These are phyloP conservation scores for Lichtheimia ramosa DNA, from an alignment of 371 early-diverging fungal genomes.

Conservation along the genomic window DNA sequence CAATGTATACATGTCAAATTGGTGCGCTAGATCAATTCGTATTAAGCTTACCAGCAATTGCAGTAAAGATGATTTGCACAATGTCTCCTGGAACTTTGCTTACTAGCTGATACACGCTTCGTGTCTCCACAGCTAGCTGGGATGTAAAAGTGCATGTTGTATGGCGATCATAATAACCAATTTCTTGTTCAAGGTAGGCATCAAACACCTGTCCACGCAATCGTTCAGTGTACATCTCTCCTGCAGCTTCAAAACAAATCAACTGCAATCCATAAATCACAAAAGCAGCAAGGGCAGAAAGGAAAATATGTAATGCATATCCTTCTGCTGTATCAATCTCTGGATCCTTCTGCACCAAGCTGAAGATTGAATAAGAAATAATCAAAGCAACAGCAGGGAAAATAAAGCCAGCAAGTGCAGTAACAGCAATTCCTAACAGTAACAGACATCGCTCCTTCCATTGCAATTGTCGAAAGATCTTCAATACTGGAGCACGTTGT, in stretches of 20 bases:
- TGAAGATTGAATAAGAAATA: conserved; percentile 23
- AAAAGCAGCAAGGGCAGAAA: conserved; percentile 48
- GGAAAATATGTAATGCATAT: conserved; percentile 67
- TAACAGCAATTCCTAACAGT: conserved; percentile 38
- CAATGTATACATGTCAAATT: background rate
- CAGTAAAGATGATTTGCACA: conserved; percentile 44
- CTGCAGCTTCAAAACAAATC: conserved; percentile 33
- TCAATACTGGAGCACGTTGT: conserved; percentile 47
- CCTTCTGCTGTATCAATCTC: conserved; percentile 44
- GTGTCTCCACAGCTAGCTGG: conserved; percentile 77
- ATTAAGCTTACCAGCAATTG: conserved; percentile 16
- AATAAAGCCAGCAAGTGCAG: conserved; percentile 49
- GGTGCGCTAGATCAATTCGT: background rate
- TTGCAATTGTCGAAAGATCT: background rate
- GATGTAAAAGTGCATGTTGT: conserved; percentile 78
- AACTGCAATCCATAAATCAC: conserved; percentile 27
- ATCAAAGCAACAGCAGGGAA: conserved; percentile 37
- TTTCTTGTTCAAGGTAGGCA: conserved; percentile 68
- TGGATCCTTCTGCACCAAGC: conserved; percentile 64
- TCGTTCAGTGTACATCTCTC: conserved; percentile 54
- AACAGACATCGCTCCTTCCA: conserved; percentile 39
- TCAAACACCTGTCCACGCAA: conserved; percentile 51
- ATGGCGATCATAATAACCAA: conserved; percentile 83
- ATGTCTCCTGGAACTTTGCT: conserved; percentile 60
- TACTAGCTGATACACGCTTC: conserved; percentile 60